These are phyloP conservation scores for Heteromeles arbutifolia DNA, from an alignment of 306 rosid species.

Conservation along the genomic window DNA sequence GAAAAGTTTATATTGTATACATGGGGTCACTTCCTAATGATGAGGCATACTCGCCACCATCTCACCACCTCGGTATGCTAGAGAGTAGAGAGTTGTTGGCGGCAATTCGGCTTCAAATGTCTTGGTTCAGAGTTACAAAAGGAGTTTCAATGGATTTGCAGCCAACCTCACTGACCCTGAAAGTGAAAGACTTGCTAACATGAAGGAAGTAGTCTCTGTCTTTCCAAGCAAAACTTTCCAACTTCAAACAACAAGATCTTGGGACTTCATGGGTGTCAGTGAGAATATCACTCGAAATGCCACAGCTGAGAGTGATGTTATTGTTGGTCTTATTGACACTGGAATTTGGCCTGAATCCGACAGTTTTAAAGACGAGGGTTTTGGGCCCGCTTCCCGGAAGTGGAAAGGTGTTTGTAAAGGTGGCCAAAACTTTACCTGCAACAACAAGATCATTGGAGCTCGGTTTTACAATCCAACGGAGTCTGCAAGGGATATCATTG, in stretches of 20 bases:
- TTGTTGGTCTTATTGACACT: slow-evolving; percentile 30
- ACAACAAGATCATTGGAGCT: slow-evolving; percentile 14
- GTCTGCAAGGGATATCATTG: neutral
- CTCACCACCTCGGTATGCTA: no score
- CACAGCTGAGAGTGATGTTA: slow-evolving; percentile 17
- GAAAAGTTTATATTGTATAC: no score
- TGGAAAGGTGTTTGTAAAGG: slow-evolving; percentile 25
- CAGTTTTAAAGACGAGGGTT: slow-evolving; percentile 25
- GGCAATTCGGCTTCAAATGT: no score
- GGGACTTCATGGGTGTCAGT: slow-evolving; percentile 13
- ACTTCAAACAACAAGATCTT: neutral
- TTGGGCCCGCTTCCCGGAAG: slow-evolving; percentile 23
- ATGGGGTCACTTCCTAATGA: no score
- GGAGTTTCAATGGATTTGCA: neutral
- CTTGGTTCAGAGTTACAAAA: neutral
- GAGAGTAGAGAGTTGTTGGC: no score
- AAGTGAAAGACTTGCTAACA: neutral
- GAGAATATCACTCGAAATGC: neutral
- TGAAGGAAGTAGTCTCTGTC: neutral
- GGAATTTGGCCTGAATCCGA: slow-evolving; percentile 44
- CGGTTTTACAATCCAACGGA: neutral
- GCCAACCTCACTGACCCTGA: neutral
- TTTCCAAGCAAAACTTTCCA: neutral
- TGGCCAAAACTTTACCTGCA: slow-evolving; percentile 28
- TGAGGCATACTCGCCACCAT: no score